phyloP scores from a whole-genome alignment of 371 early-diverging fungal species.

The Capniomyces stellatus region DNA sequence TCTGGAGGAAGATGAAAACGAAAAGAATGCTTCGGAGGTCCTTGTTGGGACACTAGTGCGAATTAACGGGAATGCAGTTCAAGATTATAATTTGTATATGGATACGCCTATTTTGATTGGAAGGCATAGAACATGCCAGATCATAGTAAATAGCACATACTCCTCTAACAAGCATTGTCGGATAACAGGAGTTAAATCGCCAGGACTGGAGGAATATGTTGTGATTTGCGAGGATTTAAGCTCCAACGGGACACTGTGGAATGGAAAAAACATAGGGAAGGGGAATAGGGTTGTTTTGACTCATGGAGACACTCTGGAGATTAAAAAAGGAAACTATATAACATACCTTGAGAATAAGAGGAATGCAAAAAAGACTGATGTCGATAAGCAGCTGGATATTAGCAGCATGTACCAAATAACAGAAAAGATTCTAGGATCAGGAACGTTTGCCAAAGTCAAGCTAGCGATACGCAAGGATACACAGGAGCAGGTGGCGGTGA shows the following conservation, averaged over 20 bases:
- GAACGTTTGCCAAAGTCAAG: constrained; percentile 42
- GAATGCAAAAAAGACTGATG: constrained; percentile 2
- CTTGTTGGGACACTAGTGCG: neutral
- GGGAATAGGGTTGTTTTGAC: constrained; percentile 25
- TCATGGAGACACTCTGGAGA: constrained; percentile 31
- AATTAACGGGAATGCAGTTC: constrained; percentile 3
- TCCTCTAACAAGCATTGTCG: constrained; percentile 27
- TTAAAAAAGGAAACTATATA: constrained; percentile 25
- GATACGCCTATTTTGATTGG: constrained; percentile 19
- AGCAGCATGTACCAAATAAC: constrained; percentile 27
- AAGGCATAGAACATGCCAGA: constrained; percentile 22
- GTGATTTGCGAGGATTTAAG: constrained; percentile 23
- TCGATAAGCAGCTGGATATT: constrained; percentile 5
- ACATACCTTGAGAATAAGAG: constrained; percentile 11
- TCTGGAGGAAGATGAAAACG: constrained; percentile 18
- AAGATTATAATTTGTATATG: constrained; percentile 23
- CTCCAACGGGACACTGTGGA: constrained; percentile 29
- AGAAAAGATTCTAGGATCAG: constrained; percentile 22
- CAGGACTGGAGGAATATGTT: constrained; percentile 9
- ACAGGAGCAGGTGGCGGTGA: constrained; percentile 34
- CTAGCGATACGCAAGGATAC: constrained; percentile 32
- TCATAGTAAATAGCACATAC: constrained; percentile 18
- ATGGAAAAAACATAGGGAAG: constrained; percentile 27
- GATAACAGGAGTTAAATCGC: constrained; percentile 11
- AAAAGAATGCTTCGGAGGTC: neutral